Evolutionary conservation across 805 yeast species (phyloP).

Genomic region (Candida tallmaniae): DNA sequence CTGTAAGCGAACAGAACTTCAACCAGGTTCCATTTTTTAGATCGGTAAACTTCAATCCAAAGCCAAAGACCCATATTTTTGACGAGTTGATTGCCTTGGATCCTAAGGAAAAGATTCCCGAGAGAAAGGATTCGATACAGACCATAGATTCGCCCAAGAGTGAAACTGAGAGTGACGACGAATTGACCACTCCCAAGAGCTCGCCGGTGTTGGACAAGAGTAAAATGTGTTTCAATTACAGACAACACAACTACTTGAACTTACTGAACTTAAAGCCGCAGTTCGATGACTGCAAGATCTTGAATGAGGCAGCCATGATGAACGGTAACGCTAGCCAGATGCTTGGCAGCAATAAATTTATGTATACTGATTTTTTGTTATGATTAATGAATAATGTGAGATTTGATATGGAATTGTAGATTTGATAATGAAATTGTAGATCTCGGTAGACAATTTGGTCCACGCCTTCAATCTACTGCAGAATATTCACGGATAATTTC

Average conservation of each 20-base stretch:
- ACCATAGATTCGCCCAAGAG: not conserved
- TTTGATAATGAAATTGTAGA: too few relatives aligned
- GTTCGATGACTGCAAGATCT: conserved; percentile 23
- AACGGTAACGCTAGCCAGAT: conserved; percentile 42
- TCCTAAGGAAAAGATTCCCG: conserved; percentile 5
- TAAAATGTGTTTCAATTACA: conserved; percentile 35
- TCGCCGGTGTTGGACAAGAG: conserved; percentile 9
- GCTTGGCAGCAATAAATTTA: conserved; percentile 38
- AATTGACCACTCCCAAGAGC: conserved; percentile 7
- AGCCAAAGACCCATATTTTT: conserved; percentile 22
- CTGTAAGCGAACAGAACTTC: not conserved
- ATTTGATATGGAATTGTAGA: too few relatives aligned
- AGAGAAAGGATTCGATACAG: not conserved
- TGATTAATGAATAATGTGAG: conserved; percentile 14
- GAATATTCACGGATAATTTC: too few relatives aligned
- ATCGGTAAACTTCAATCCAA: conserved; percentile 30
- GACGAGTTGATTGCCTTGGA: conserved; percentile 28
- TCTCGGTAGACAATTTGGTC: too few relatives aligned
- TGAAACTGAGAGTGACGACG: conserved; percentile 6
- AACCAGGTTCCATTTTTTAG: conserved; percentile 27
- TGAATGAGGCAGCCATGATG: conserved; percentile 33
- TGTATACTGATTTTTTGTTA: conserved; percentile 41
- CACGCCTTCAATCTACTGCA: too few relatives aligned
- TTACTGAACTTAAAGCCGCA: conserved; percentile 23
- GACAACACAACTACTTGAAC: conserved; percentile 32